phyloP scores from a whole-genome alignment of 140 eudicot genomes.

The Stevia rebaudiana region DNA sequence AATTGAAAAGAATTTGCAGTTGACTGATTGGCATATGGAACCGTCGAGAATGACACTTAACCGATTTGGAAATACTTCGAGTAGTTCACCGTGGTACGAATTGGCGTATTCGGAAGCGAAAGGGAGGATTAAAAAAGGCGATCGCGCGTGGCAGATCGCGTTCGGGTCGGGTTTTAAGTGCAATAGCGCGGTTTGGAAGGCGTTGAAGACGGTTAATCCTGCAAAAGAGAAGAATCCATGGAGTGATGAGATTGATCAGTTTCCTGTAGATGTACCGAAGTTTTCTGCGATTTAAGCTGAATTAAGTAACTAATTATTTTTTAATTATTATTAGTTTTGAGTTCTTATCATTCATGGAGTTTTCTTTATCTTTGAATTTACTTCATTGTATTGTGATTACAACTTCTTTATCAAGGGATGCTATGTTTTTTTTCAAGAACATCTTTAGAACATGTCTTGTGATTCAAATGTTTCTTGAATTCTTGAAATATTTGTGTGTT shows the following conservation, averaged over 20 bases:
- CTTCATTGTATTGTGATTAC: constrained; percentile 25
- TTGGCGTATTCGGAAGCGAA: constrained; percentile 79
- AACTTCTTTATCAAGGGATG: constrained; percentile 26
- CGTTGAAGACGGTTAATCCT: constrained; percentile 64
- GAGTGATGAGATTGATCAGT: constrained; percentile 62
- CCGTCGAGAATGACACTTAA: constrained; percentile 82
- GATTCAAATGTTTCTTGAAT: not conserved
- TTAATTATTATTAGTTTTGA: not conserved
- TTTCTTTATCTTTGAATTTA: constrained; percentile 6
- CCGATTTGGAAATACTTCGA: constrained; percentile 79
- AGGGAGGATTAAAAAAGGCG: constrained; percentile 74
- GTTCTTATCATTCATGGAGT: constrained; percentile 14
- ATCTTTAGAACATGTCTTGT: constrained; percentile 4
- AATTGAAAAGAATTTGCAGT: constrained; percentile 70
- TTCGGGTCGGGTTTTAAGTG: constrained; percentile 88
- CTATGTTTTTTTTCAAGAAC: constrained; percentile 22
- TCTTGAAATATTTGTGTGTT: not conserved
- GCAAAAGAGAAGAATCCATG: constrained; percentile 78
- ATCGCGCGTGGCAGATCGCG: constrained; percentile 86
- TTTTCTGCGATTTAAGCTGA: constrained; percentile 43
- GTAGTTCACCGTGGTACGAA: constrained; percentile 90
- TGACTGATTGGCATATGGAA: constrained; percentile 88
- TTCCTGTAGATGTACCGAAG: constrained; percentile 86
- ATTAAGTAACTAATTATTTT: not conserved
- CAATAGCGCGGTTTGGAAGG: constrained; percentile 89